Conservation (phyloP, 169 alveolate species). For the Pseudocohnilembus persalinus region DNA sequence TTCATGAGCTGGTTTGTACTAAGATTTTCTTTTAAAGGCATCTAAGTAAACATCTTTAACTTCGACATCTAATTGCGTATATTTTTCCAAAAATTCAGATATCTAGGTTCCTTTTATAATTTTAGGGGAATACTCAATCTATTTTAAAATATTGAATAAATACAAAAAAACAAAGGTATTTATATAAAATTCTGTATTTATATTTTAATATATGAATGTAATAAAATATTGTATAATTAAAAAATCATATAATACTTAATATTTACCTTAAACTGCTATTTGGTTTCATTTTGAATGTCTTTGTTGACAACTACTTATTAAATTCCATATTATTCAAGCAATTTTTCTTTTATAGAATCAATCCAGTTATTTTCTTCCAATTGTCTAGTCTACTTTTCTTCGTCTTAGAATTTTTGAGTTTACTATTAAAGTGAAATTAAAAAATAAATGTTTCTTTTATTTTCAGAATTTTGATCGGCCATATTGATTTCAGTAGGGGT, state of each 20-base stretch:
- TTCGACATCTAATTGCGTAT: not conserved
- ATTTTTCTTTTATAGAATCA: too few relatives aligned
- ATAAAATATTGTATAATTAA: too few relatives aligned
- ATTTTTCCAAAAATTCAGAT: not conserved
- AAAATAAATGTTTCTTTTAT: constrained; percentile 2
- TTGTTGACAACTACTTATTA: too few relatives aligned
- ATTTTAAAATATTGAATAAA: too few relatives aligned
- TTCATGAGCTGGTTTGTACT: not conserved
- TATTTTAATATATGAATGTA: too few relatives aligned
- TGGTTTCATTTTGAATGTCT: too few relatives aligned
- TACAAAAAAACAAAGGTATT: too few relatives aligned
- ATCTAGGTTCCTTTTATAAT: not conserved
- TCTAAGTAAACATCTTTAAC: not conserved
- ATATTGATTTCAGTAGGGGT: constrained; percentile 13
- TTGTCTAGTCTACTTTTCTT: not conserved
- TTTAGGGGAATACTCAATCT: not conserved
- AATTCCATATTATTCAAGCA: too few relatives aligned
- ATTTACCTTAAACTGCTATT: too few relatives aligned
- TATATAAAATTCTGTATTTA: too few relatives aligned
- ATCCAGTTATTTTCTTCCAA: not conserved
- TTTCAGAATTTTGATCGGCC: constrained; percentile 8
- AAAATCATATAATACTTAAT: too few relatives aligned
- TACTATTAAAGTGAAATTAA: constrained; percentile 3
- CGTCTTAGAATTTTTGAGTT: not conserved
- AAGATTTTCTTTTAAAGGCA: too few relatives aligned